Base-by-base conservation (phyloP, 78 protist species). In the Capsaspora owczarzaki region DNA sequence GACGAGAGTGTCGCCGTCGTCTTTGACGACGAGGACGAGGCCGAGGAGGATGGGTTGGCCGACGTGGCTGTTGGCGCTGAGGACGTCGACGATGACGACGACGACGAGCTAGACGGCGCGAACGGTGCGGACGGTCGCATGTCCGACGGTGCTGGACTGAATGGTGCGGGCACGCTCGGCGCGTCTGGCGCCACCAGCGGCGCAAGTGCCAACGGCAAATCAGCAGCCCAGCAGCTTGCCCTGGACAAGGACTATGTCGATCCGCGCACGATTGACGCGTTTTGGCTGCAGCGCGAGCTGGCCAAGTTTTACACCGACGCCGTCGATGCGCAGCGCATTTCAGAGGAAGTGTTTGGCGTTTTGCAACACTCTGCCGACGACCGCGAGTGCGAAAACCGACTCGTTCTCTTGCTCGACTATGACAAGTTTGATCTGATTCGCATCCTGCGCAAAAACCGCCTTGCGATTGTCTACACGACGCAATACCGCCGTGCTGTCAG, bases 1-100 rank as follows among this genome's bases (percentile, higher is more conserved):
- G 95, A 93, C 29, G 87, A 90, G 42, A 84, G 76, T 6, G 96
- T 92, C 1, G 91, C 95, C 33, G 93, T 93, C 47, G 83, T 92
- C 38, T 83, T 93, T n/a, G 95, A 71, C 25, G 68, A 41, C 25
- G 79, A 82, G 2, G 86, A 77, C 2, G 86, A 76, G 6, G 83
- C 47, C 63, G 81, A 60, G 16, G 87, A 63, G 53, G 80, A 53
- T 16, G 82, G 14, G 25, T 68, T 10, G 37, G 81, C 51, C 27
- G 80, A 61, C 49, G 81, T 37, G 20, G 2, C 46, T n/a, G n/a
- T 20, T 37, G 23, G 19, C 10, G 42, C n/a, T 4, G 1, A 1
- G 44, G 44, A 4, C 44, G 20, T 3, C 72, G 66, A 56, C 4
- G 66, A 56, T 56, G 66, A 56, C 35, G 66, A 3, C 20, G n/a